Conservation (phyloP, 1,284 basidiomycete species). For the Hemileia vastatrix region DNA sequence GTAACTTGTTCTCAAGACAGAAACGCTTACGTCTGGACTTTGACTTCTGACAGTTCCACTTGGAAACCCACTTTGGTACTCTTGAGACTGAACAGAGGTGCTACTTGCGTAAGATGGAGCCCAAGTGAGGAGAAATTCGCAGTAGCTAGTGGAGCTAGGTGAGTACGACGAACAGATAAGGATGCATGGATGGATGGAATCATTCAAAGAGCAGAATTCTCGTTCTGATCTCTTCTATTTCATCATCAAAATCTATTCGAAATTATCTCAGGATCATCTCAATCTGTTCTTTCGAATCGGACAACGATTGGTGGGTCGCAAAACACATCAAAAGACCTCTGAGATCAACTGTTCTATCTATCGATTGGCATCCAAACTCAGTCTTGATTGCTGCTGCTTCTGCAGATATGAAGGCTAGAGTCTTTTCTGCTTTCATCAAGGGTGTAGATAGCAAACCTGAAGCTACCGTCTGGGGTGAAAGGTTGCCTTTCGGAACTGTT, state of each 20-base stretch:
- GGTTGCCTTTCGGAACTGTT: slow-evolving; percentile 92
- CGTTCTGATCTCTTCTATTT: too few relatives aligned
- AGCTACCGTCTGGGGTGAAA: slow-evolving; percentile 89
- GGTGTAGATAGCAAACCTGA: slow-evolving; percentile 89
- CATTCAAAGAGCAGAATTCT: too few relatives aligned
- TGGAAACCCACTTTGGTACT: slow-evolving; percentile 99
- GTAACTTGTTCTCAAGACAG: slow-evolving; percentile 97
- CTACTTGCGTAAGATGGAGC: slow-evolving; percentile 91
- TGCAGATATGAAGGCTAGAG: slow-evolving; percentile 89
- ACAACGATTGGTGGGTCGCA: slow-evolving; percentile 99
- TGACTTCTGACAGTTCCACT: slow-evolving; percentile 58
- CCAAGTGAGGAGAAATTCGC: slow-evolving; percentile 98
- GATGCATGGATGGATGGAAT: too few relatives aligned
- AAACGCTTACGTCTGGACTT: slow-evolving; percentile 94
- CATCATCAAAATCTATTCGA: too few relatives aligned
- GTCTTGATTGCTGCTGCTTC: slow-evolving; percentile 88
- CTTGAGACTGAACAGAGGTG: slow-evolving; percentile 87
- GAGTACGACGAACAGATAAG: too few relatives aligned
- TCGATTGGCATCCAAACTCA: slow-evolving; percentile 98
- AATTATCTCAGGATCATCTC: slow-evolving; percentile 89
- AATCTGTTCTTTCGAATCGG: slow-evolving; percentile 85
- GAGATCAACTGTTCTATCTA: slow-evolving; percentile 76
- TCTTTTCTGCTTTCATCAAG: slow-evolving; percentile 99
- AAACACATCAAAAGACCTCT: slow-evolving; percentile 96
- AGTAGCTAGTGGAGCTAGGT: slow-evolving; percentile 88